phyloP scores from a whole-genome alignment of 2,329 filamentous ascomycete species.

The Fusarium liriodendri region DNA sequence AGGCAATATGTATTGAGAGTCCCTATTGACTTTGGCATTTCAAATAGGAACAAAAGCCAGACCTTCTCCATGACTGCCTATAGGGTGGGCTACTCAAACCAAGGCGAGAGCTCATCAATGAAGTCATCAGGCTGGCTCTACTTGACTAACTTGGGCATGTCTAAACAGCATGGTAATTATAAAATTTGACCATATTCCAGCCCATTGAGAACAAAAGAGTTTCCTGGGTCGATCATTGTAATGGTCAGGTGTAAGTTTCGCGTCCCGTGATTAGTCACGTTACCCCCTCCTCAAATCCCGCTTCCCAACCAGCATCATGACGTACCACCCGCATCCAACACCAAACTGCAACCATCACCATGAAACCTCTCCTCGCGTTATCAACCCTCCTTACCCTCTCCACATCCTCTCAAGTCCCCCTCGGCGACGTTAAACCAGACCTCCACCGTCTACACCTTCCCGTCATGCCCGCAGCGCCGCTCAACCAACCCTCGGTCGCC shows the following conservation, averaged over 20 bases:
- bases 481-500: constrained; percentile 65
- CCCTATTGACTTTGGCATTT: not conserved
- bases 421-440: constrained; percentile 5
- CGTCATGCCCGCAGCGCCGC: constrained; percentile 43
- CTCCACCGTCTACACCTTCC: constrained; percentile 38
- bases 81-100: not conserved
- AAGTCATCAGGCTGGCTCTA: not conserved
- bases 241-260: not conserved
- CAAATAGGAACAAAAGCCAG: not conserved
- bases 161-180: not conserved
- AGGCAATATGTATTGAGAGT: not conserved
- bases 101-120: not conserved
- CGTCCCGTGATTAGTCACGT: constrained; percentile 33
- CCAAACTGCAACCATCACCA: constrained; percentile 12
- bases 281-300: not conserved
- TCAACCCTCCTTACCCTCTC: constrained; percentile 28
- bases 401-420: constrained; percentile 17
- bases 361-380: constrained; percentile 37
- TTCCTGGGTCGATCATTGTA: too few species aligned
- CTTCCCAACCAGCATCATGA: constrained; percentile 26
- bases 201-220: not conserved
- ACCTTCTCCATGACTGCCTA: not conserved
- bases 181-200: not conserved
- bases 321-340: constrained; percentile 17
- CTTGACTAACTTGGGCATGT: not conserved